Evolutionary conservation across 495 filamentous ascomycete genomes (phyloP).

Genomic region (Neurospora sp.): DNA sequence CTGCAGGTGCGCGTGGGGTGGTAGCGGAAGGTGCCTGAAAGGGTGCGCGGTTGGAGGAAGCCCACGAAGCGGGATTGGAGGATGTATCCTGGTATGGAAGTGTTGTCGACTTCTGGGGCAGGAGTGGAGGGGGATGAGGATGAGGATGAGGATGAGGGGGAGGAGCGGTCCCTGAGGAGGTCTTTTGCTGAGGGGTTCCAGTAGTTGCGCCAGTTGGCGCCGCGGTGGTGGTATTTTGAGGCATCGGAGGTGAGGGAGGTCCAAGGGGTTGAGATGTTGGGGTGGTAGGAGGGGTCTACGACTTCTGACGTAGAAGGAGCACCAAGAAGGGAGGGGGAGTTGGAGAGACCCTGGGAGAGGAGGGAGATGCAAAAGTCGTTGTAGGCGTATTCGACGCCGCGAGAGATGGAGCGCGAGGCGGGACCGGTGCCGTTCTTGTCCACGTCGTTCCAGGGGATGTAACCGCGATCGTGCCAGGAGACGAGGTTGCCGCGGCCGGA

Average conservation of each 20-base stretch:
- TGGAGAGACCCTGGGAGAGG: slow-evolving; percentile 44
- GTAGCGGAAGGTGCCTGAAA: slow-evolving; percentile 54
- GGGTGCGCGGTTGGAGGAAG: slow-evolving; percentile 56
- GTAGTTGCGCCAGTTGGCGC: slow-evolving; percentile 47
- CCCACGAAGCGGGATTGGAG: slow-evolving; percentile 44
- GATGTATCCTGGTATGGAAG: slow-evolving; percentile 1
- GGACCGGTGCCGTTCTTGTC: slow-evolving; percentile 50
- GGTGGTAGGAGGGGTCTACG: background rate
- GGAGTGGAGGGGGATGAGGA: background rate
- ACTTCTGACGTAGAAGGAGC: background rate
- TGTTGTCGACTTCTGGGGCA: background rate
- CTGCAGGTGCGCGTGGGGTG: slow-evolving; percentile 60
- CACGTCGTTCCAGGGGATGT: slow-evolving; percentile 51
- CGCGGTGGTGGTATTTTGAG: slow-evolving; percentile 47
- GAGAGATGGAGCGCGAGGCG: slow-evolving; percentile 49
- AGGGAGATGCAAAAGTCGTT: slow-evolving; percentile 54
- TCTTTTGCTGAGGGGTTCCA: slow-evolving; percentile 37
- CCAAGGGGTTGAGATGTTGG: background rate
- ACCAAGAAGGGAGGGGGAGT: slow-evolving; percentile 2
- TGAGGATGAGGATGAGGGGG: background rate
- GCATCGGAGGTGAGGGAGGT: slow-evolving; percentile 20
- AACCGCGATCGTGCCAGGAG: slow-evolving; percentile 51
- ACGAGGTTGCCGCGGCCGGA: slow-evolving; percentile 55
- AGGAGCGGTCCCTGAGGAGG: slow-evolving; percentile 14
- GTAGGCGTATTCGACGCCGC: slow-evolving; percentile 67